These are phyloP conservation scores for Gloeostereum incarnatum DNA, from an alignment of 768 basidiomycete genomes.

Conservation along the genomic window DNA sequence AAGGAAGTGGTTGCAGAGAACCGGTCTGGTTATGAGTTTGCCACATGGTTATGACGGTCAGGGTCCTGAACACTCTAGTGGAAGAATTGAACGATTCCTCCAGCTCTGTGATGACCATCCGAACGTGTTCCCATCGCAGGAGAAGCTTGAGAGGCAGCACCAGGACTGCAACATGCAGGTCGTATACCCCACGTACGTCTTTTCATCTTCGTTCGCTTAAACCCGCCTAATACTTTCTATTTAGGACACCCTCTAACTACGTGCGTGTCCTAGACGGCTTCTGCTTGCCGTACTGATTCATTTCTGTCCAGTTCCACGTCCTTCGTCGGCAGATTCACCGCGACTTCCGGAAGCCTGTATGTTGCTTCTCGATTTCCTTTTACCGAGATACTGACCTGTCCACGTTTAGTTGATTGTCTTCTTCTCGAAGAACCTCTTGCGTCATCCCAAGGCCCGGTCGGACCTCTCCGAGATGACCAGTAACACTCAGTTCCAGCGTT, in stretches of 20 bases:
- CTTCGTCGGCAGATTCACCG: conserved; percentile 95
- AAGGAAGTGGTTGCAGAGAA: conserved; percentile 94
- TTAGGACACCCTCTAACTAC: conserved; percentile 90
- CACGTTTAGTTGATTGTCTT: conserved; percentile 84
- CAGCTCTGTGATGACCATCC: conserved; percentile 98
- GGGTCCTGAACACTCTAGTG: conserved; percentile 97
- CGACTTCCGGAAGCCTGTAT: conserved; percentile 94
- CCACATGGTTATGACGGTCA: conserved; percentile 99
- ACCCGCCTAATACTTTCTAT: conserved; percentile 7
- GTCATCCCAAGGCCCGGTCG: conserved; percentile 89
- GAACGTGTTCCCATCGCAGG: conserved; percentile 73
- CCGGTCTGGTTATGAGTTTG: conserved; percentile 79
- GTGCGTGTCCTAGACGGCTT: conserved; percentile 25
- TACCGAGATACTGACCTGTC: no score
- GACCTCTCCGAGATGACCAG: conserved; percentile 80
- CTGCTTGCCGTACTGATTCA: background rate
- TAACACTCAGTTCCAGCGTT: conserved; percentile 89
- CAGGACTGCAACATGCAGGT: conserved; percentile 99
- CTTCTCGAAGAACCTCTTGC: conserved; percentile 95
- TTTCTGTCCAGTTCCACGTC: conserved; percentile 69
- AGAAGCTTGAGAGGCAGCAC: conserved; percentile 91
- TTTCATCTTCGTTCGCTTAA: background rate
- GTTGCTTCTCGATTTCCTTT: conserved; percentile 13
- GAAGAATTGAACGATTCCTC: conserved; percentile 90
- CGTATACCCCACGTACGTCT: conserved; percentile 85